These are phyloP conservation scores for Colletotrichum noveboracense DNA, from an alignment of 2,329 filamentous ascomycete genomes.

Conservation along the genomic window DNA sequence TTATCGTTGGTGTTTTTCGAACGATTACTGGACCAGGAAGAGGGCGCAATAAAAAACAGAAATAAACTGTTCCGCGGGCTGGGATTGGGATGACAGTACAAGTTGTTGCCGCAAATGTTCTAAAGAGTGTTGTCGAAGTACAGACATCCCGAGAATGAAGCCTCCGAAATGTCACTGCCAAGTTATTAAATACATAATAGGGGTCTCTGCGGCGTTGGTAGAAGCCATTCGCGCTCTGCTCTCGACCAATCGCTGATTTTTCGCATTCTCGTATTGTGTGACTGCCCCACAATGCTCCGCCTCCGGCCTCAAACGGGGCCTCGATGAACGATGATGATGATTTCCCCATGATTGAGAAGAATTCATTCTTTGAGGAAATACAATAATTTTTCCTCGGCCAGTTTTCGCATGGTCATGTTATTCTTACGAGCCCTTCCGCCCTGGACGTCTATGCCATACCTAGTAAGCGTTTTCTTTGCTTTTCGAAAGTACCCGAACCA, in stretches of 20 bases:
- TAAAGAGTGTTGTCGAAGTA: not conserved
- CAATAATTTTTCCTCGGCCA: fast-evolving
- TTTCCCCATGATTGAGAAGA: not conserved
- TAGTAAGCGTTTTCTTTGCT: no score
- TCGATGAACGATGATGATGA: not conserved
- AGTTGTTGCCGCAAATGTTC: not conserved
- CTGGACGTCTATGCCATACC: no score
- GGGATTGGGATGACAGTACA: no score
- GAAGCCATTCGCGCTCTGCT: not conserved
- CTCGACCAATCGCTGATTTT: not conserved
- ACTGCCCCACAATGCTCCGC: not conserved
- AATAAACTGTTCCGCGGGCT: fast-evolving
- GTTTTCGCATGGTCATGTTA: fast-evolving
- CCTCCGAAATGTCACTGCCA: not conserved
- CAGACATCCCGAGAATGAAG: fast-evolving
- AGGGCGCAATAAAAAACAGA: fast-evolving
- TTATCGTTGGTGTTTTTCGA: fast-evolving
- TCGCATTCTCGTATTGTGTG: not conserved
- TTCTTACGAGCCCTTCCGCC: not conserved
- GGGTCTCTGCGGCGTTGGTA: not conserved
- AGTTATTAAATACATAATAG: not conserved
- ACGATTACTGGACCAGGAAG: not conserved
- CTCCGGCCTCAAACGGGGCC: not conserved
- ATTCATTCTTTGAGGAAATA: no score
- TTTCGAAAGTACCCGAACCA: no score